Evolutionary conservation across 768 basidiomycete genomes (phyloP).

Genomic region (Tricholoma furcatifolium): DNA sequence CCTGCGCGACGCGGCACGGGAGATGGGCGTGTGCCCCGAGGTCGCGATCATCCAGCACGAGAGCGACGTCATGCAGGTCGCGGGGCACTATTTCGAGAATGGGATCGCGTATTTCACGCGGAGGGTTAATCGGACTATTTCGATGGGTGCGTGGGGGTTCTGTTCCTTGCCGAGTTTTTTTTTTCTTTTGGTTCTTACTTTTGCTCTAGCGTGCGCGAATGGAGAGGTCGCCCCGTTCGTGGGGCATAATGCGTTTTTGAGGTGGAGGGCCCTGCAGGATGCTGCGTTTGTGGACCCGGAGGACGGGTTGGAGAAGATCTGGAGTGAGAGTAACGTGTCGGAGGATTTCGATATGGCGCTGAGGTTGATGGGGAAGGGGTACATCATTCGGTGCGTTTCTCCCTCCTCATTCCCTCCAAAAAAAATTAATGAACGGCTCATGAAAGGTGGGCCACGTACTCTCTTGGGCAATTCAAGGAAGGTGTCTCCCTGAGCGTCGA

Average conservation of each 20-base stretch:
- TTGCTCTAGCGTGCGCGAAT: slow-evolving; percentile 65
- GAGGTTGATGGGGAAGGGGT: slow-evolving; percentile 58
- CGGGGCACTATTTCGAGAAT: slow-evolving; percentile 87
- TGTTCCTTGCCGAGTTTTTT: slow-evolving; percentile 27
- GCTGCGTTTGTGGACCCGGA: slow-evolving; percentile 68
- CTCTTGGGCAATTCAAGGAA: slow-evolving; percentile 84
- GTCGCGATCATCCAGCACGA: slow-evolving; percentile 89
- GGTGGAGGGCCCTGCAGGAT: slow-evolving; percentile 87
- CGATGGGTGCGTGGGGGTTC: slow-evolving; percentile 64
- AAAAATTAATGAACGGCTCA: slow-evolving; percentile 14
- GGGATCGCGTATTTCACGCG: slow-evolving; percentile 83
- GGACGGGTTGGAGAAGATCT: slow-evolving; percentile 70
- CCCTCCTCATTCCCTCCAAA: background rate
- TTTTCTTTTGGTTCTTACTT: slow-evolving; percentile 10
- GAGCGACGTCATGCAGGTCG: slow-evolving; percentile 84
- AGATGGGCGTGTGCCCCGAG: slow-evolving; percentile 71
- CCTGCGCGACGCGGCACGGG: slow-evolving; percentile 80
- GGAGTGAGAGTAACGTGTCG: slow-evolving; percentile 75
- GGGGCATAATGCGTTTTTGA: slow-evolving; percentile 81
- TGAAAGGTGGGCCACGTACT: slow-evolving; percentile 77
- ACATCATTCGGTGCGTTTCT: slow-evolving; percentile 53
- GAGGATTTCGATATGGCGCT: slow-evolving; percentile 86
- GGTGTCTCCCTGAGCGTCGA: slow-evolving; percentile 87
- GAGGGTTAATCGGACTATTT: slow-evolving; percentile 74
- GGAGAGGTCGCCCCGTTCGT: slow-evolving; percentile 83